phyloP scores from a whole-genome alignment of 2,329 filamentous ascomycete species.

The Acarospora socialis region DNA sequence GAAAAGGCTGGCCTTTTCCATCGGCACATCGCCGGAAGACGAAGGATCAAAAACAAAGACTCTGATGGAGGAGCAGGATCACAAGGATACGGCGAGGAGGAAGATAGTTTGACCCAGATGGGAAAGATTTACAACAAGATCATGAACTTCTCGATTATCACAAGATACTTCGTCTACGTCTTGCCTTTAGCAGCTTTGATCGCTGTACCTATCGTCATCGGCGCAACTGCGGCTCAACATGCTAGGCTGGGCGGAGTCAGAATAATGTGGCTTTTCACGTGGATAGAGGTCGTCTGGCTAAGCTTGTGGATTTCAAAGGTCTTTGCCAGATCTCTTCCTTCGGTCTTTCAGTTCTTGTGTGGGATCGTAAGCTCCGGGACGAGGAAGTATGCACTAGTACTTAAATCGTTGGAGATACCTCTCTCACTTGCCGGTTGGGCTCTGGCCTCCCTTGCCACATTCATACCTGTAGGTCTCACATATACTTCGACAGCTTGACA shows the following conservation, averaged over 20 bases:
- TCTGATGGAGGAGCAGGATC: constrained; percentile 17
- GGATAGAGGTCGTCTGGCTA: constrained; percentile 51
- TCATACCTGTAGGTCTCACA: constrained; percentile 32
- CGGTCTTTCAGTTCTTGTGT: constrained; percentile 44
- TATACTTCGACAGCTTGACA: background rate
- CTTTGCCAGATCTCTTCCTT: constrained; percentile 43
- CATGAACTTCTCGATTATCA: constrained; percentile 47
- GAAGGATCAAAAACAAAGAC: constrained; percentile 20
- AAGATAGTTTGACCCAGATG: constrained; percentile 43
- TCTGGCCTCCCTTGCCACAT: constrained; percentile 44
- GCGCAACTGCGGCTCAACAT: constrained; percentile 37
- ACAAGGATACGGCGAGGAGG: constrained; percentile 31
- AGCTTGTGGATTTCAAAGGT: constrained; percentile 50
- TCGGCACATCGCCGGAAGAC: constrained; percentile 13
- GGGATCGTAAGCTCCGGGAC: constrained; percentile 51
- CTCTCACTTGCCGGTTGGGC: constrained; percentile 47
- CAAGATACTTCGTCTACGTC: constrained; percentile 50
- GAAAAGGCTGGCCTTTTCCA: constrained; percentile 20
- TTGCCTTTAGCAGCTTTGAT: constrained; percentile 42
- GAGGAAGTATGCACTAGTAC: constrained; percentile 46
- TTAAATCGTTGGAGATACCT: constrained; percentile 45
- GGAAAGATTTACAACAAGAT: constrained; percentile 47
- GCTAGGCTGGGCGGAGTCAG: constrained; percentile 41
- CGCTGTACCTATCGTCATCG: constrained; percentile 45
- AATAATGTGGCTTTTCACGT: constrained; percentile 48